phyloP scores from a whole-genome alignment of 2,329 filamentous ascomycete genomes.

The Beauveria pseudobassiana region DNA sequence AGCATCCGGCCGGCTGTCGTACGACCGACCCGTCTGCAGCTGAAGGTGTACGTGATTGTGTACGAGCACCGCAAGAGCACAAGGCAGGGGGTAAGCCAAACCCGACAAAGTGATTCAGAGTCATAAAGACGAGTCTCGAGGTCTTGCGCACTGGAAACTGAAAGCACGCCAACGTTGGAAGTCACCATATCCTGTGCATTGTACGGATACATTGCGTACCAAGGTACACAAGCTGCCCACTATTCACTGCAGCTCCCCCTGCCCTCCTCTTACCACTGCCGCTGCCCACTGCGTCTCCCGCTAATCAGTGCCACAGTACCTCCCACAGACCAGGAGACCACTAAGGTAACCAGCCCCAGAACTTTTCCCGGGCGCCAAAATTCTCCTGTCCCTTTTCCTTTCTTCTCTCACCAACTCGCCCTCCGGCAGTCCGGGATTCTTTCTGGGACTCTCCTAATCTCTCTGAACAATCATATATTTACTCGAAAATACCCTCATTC shows the following conservation, averaged over 20 bases:
- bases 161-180: too few relatives aligned
- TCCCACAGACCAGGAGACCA: too few relatives aligned
- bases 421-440: conserved; percentile 10
- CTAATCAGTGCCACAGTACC: too few relatives aligned
- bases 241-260: background rate
- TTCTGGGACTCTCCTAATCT: background rate
- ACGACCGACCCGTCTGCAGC: background rate
- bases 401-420: conserved; percentile 9
- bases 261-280: background rate
- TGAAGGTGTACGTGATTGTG: too few relatives aligned
- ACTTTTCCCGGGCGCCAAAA: background rate
- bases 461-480: background rate
- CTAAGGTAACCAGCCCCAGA: background rate
- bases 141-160: too few relatives aligned
- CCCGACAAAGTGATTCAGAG: too few relatives aligned
- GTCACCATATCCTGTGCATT: too few relatives aligned
- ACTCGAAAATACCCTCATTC: background rate
- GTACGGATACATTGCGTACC: too few relatives aligned
- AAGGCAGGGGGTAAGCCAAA: too few relatives aligned
- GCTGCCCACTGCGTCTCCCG: background rate
- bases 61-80: too few relatives aligned
- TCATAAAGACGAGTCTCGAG: too few relatives aligned
- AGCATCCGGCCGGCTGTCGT: too few relatives aligned
- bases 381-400: background rate
- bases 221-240: background rate